These are phyloP conservation scores for Fusarium fracticaudum DNA, from an alignment of 2,329 filamentous ascomycete species.

Conservation along the genomic window DNA sequence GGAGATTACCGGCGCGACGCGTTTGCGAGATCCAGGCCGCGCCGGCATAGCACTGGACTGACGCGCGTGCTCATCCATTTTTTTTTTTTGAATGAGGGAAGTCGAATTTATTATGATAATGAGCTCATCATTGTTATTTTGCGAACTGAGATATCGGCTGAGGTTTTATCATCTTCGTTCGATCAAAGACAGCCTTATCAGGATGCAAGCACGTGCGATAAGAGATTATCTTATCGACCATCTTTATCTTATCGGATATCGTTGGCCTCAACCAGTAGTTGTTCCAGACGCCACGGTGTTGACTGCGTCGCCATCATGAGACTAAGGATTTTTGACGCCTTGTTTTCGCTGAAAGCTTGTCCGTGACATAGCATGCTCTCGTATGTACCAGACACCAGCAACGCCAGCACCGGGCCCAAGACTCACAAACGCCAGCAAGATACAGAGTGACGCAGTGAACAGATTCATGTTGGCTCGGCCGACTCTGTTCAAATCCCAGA, in stretches of 20 bases:
- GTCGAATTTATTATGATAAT: background rate
- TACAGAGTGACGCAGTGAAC: background rate
- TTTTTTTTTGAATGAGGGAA: rapidly evolving
- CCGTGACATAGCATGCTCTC: background rate
- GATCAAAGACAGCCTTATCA: no score
- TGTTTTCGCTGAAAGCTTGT: background rate
- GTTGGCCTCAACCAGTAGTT: background rate
- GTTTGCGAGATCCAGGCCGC: background rate
- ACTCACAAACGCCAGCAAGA: background rate
- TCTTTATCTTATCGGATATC: background rate
- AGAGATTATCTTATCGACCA: background rate
- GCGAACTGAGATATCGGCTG: background rate
- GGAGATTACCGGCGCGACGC: conserved; percentile 9
- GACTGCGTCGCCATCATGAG: background rate
- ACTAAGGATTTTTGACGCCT: background rate
- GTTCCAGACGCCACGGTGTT: background rate
- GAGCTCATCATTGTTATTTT: background rate
- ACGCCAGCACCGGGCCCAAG: background rate
- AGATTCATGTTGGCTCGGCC: background rate
- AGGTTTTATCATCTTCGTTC: background rate
- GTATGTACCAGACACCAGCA: background rate
- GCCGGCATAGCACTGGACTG: no score
- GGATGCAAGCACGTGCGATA: background rate
- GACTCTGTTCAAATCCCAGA: background rate
- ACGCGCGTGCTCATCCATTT: background rate